Percentiles rank a stretch among this genome's conserved stretches.
Conservation (phyloP, 495 filamentous ascomycete species). For the Tuber borchii region DNA sequence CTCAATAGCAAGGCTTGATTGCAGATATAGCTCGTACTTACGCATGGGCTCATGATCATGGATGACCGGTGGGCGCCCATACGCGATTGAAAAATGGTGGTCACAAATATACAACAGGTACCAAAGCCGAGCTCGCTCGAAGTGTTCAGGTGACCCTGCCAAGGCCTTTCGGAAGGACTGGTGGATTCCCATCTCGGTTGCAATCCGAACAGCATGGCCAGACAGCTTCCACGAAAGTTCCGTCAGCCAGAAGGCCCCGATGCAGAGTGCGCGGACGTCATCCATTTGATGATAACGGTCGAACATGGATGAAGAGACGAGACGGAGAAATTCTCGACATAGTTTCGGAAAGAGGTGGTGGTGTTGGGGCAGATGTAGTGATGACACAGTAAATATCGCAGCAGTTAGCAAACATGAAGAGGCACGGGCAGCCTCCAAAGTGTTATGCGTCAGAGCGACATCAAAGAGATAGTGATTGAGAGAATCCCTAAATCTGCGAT, state of each 20-base stretch:
- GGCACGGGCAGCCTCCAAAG: slow-evolving; percentile 41
- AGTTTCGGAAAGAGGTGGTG: slow-evolving; percentile 45
- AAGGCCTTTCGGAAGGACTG: slow-evolving; percentile 49
- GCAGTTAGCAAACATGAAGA: slow-evolving; percentile 44
- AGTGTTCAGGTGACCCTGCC: slow-evolving; percentile 46
- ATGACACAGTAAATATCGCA: slow-evolving; percentile 44
- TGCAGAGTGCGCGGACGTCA: slow-evolving; percentile 43
- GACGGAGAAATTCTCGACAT: slow-evolving; percentile 42
- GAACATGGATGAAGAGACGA: slow-evolving; percentile 44
- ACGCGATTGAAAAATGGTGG: slow-evolving; percentile 47
- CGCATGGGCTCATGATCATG: slow-evolving; percentile 52
- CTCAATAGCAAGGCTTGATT: slow-evolving; percentile 47
- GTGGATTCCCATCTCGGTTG: slow-evolving; percentile 45
- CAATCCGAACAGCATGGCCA: slow-evolving; percentile 46
- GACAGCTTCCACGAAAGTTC: slow-evolving; percentile 46
- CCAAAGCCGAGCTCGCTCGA: slow-evolving; percentile 45
- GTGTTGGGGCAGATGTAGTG: slow-evolving; percentile 43
- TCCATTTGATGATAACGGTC: slow-evolving; percentile 43
- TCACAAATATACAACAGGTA: slow-evolving; percentile 47
- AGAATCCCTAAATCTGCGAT: slow-evolving; percentile 38
- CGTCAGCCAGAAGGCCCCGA: slow-evolving; percentile 46
- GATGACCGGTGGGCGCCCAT: slow-evolving; percentile 45
- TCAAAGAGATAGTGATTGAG: slow-evolving; percentile 52
- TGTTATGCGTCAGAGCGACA: slow-evolving; percentile 49
- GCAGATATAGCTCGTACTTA: slow-evolving; percentile 51